Conservation (phyloP, 257 asterid species). For the Solanum clarkiae region DNA sequence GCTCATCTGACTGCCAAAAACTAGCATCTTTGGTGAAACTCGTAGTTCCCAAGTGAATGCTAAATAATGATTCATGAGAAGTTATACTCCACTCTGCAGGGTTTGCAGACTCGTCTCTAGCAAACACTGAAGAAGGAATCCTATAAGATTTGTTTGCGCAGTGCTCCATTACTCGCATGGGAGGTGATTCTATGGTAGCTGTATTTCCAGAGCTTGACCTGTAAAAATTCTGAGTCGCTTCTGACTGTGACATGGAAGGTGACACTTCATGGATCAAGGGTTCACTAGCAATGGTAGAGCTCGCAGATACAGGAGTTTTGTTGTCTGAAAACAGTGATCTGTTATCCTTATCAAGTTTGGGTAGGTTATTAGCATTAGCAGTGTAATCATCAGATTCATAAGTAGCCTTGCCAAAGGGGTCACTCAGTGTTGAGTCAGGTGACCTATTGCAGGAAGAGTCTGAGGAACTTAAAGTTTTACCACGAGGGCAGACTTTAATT, state of each 20-base stretch:
- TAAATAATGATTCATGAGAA: slow-evolving; percentile 1
- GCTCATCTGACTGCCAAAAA: background rate
- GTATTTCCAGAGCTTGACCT: background rate
- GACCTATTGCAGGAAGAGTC: background rate
- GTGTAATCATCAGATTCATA: background rate
- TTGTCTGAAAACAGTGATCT: background rate
- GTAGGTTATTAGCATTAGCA: background rate
- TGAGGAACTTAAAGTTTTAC: background rate
- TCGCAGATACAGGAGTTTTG: background rate
- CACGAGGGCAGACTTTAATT: background rate
- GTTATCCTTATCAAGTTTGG: background rate
- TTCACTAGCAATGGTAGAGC: background rate
- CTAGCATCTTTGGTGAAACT: background rate
- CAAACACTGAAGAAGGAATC: slow-evolving; percentile 3
- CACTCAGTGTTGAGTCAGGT: background rate
- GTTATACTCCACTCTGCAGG: background rate
- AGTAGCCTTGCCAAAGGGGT: background rate
- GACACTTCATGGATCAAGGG: background rate
- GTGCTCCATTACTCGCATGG: slow-evolving; percentile 1
- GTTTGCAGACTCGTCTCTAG: background rate
- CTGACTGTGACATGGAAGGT: background rate
- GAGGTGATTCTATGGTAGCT: background rate
- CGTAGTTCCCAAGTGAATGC: background rate
- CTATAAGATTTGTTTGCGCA: background rate
- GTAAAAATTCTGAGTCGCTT: background rate